A percentile compares a stretch with the other conserved stretches of the same genome.
These are phyloP conservation scores for Botryotinia convoluta DNA, from an alignment of 2,329 filamentous ascomycete genomes.

Conservation along the genomic window DNA sequence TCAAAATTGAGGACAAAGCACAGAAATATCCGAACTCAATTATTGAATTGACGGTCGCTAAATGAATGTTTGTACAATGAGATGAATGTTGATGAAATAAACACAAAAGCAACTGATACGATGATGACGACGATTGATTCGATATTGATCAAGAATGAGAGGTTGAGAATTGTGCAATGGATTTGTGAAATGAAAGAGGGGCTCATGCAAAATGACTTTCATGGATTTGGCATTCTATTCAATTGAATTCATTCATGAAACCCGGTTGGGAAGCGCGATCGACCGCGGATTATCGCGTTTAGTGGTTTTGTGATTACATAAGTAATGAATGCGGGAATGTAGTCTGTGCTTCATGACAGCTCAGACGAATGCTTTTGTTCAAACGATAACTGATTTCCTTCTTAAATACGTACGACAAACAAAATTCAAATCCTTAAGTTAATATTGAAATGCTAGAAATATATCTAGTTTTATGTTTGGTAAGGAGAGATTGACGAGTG, in stretches of 20 bases:
- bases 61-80: neutral
- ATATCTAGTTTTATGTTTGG: neutral
- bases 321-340: neutral
- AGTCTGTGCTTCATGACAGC: neutral
- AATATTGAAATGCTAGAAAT: neutral
- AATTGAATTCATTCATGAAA: neutral
- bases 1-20: neutral
- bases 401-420: neutral
- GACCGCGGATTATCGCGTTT: constrained; percentile 9
- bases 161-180: constrained; percentile 4
- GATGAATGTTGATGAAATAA: neutral
- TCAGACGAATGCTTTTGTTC: neutral
- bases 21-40: neutral
- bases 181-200: constrained; percentile 13
- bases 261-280: neutral
- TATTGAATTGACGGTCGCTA: neutral
- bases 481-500: neutral
- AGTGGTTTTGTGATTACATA: constrained; percentile 5
- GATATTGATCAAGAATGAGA: neutral
- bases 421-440: neutral
- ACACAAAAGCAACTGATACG: neutral
- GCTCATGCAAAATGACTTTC: neutral
- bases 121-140: neutral
- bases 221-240: neutral
- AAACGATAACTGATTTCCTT: neutral